A percentile compares a stretch with the other conserved stretches of the same genome.
Conservation (phyloP, 306 rosid species). For the Corylus avellana region DNA sequence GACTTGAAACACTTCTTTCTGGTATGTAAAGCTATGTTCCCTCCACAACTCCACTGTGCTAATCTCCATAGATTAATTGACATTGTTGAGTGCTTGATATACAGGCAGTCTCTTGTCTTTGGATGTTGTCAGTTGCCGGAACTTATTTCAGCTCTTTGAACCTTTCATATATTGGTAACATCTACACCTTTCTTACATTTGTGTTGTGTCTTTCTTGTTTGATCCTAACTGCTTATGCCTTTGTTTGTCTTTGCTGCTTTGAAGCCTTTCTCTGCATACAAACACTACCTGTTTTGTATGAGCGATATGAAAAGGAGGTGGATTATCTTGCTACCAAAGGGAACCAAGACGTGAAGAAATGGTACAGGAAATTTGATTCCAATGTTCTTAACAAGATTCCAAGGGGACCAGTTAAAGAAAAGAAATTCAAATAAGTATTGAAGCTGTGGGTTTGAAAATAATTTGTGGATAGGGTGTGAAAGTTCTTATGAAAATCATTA, state of each 20-base stretch:
- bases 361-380: conserved; percentile 46
- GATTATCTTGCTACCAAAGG: conserved; percentile 51
- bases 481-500: not conserved
- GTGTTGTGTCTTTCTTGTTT: not conserved
- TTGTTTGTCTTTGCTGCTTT: conserved; percentile 8
- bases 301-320: conserved; percentile 57
- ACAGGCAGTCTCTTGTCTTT: conserved; percentile 55
- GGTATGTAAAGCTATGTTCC: conserved; percentile 38
- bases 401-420: conserved; percentile 55
- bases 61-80: conserved; percentile 15
- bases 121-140: conserved; percentile 59
- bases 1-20: conserved; percentile 46
- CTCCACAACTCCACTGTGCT: not conserved
- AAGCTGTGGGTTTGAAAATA: not conserved
- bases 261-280: conserved; percentile 45
- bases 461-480: not conserved
- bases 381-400: conserved; percentile 62
- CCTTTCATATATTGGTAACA: conserved; percentile 55
- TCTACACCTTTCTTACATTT: conserved; percentile 7
- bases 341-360: conserved; percentile 42
- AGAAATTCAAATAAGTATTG: conserved; percentile 27
- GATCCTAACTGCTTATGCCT: not conserved
- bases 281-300: conserved; percentile 53
- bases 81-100: conserved; percentile 18
- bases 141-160: conserved; percentile 37